These are phyloP conservation scores for Arctium minus DNA, from an alignment of 129 eudicot genomes.

Conservation along the genomic window DNA sequence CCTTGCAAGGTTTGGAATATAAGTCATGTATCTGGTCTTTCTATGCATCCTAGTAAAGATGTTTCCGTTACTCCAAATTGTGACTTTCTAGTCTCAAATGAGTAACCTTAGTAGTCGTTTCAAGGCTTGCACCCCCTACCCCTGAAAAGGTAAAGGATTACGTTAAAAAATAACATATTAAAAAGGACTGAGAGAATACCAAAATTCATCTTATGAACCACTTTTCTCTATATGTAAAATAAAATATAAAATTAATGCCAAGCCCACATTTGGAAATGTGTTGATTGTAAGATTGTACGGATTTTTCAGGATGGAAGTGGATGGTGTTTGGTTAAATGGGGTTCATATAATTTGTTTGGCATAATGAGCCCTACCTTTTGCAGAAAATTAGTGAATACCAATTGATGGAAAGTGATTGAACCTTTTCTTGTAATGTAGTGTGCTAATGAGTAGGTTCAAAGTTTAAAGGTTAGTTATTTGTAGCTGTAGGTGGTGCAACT, in stretches of 20 bases:
- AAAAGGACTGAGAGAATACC: background rate
- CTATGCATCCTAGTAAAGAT: background rate
- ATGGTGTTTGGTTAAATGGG: slow-evolving; percentile 15
- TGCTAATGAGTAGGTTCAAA: background rate
- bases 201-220: slow-evolving; percentile 1
- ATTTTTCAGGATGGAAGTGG: background rate
- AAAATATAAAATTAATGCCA: background rate
- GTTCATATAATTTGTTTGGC: slow-evolving; percentile 10
- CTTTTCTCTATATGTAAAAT: background rate
- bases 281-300: slow-evolving; percentile 8
- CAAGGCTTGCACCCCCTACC: background rate
- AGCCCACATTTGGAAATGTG: background rate
- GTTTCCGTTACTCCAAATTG: background rate
- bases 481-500: background rate
- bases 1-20: background rate
- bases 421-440: background rate
- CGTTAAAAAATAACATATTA: background rate
- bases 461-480: background rate
- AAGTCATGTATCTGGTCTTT: background rate
- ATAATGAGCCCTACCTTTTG: background rate
- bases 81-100: background rate
- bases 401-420: background rate
- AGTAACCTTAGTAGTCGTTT: background rate
- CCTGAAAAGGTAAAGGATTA: background rate
- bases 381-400: background rate